A percentile compares a stretch with the other conserved stretches of the same genome.
phyloP scores from a whole-genome alignment of 371 early-diverging fungal genomes.

The Mucor plumbeus region DNA sequence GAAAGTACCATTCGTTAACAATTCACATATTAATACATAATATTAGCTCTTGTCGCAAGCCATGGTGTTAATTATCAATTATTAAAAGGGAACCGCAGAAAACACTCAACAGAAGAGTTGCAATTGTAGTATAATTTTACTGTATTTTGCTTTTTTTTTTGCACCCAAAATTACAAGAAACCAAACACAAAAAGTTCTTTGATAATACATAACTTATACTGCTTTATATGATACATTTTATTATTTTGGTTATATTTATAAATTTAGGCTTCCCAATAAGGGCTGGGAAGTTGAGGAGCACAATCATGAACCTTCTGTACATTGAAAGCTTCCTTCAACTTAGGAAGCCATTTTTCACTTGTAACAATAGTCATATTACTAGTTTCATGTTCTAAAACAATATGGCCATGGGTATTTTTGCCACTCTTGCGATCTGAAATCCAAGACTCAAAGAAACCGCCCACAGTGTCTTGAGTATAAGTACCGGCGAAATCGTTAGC shows the following conservation, averaged over 20 bases:
- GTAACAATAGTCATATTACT: slow-evolving; percentile 45
- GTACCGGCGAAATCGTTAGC: slow-evolving; percentile 32
- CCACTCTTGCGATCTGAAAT: slow-evolving; percentile 33
- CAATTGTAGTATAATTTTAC: too few relatives aligned
- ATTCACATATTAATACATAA: too few relatives aligned
- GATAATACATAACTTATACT: too few relatives aligned
- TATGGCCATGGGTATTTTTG: slow-evolving; percentile 43
- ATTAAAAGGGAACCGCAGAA: too few relatives aligned
- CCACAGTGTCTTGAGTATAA: slow-evolving; percentile 26
- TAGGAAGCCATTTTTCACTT: slow-evolving; percentile 54
- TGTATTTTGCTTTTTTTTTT: too few relatives aligned
- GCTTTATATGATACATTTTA: not conserved
- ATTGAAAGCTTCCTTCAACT: slow-evolving; percentile 40
- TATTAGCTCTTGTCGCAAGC: too few relatives aligned
- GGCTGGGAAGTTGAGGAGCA: slow-evolving; percentile 37
- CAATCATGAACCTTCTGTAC: slow-evolving; percentile 54
- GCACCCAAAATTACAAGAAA: too few relatives aligned
- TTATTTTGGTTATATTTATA: not conserved
- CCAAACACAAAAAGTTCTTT: too few relatives aligned
- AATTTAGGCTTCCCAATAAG: slow-evolving; percentile 51
- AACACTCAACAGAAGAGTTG: too few relatives aligned
- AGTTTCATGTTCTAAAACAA: slow-evolving; percentile 59
- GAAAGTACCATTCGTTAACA: too few relatives aligned
- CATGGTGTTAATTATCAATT: too few relatives aligned
- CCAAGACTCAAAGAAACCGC: slow-evolving; percentile 49